phyloP scores from a whole-genome alignment of 129 eudicot species.

The Tanacetum coccineum region DNA sequence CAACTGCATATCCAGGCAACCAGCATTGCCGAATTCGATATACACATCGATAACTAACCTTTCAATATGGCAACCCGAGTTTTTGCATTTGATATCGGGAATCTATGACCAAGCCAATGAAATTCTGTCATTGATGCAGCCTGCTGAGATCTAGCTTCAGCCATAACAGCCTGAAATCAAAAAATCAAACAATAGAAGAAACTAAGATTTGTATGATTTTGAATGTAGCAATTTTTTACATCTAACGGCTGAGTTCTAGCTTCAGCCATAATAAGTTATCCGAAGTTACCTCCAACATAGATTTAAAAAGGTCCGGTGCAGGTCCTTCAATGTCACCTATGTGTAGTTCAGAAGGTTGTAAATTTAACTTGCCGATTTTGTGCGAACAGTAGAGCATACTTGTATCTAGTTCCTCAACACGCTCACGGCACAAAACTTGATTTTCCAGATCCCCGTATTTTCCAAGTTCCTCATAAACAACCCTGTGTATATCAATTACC shows the following conservation, averaged over 20 bases:
- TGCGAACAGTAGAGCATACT: slow-evolving; percentile 84
- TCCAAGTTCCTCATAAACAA: slow-evolving; percentile 98
- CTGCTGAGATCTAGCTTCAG: slow-evolving; percentile 97
- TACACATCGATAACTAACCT: slow-evolving; percentile 45
- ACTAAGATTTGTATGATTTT: background rate
- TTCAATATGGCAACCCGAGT: slow-evolving; percentile 83
- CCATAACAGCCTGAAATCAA: slow-evolving; percentile 76
- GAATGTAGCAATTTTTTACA: no score
- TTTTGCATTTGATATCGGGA: slow-evolving; percentile 92
- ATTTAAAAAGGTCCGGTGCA: slow-evolving; percentile 87
- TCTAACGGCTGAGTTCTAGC: no score
- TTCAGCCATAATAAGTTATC: no score
- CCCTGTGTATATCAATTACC: slow-evolving; percentile 41
- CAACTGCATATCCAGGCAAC: no score
- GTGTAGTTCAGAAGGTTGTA: slow-evolving; percentile 85
- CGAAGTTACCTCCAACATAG: slow-evolving; percentile 91
- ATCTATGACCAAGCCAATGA: slow-evolving; percentile 82
- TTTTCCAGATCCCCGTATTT: slow-evolving; percentile 95
- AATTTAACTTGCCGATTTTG: slow-evolving; percentile 85
- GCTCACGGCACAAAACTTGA: slow-evolving; percentile 88
- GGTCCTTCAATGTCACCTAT: slow-evolving; percentile 98
- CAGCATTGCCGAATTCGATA: background rate
- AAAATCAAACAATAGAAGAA: slow-evolving; percentile 9
- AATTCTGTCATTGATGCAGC: slow-evolving; percentile 99
- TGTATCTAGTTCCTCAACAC: slow-evolving; percentile 97